Base-by-base conservation (phyloP, 208 protist species). In the Trypanosoma avium region DNA sequence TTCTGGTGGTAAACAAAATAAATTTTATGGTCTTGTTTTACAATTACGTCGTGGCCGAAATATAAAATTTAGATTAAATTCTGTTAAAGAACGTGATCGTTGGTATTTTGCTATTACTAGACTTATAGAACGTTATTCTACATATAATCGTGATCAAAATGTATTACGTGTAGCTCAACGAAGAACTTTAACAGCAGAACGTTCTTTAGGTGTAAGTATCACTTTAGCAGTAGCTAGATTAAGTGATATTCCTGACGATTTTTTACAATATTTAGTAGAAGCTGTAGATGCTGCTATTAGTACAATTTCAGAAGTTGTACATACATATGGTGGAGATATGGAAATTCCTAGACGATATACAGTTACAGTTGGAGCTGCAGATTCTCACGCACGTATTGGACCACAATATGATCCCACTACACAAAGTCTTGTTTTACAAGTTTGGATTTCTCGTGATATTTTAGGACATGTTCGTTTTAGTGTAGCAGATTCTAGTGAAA, bases 261-360 rank as follows among this genome's bases (percentile, higher is more conserved):
- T 95, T 50, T 61, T 92, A 22, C 83, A 91, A 69, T 92, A 93
- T 69, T 71, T 88, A 9, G 70, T 82, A 6, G 90, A 95, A 73
- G 90, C 90, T 1, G 80, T 95, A 19, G 82, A 92, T 58, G 64
- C 71, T 15, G 81, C 75, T 22, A 72, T 92, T 42, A 73, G 67
- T 8, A 89, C 61, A n/a, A 81, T 91, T 17, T 73, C 77, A 6
- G 61, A 62, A 46, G 73, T 90, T 26, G 75, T 84, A 22, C 74
- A 73, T 17, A 67, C 56, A 27, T 83, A 84, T 55, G 59, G 59
- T 24, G 71, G 65, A n/a, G 76, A 88, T 29, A 54, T 58, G 36
- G 70, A 75, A 21, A 61, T 82, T 32, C 82, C 82, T 9, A 52
- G 66, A 45, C 77, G 77, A 53, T 91, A 83, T 70, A 83, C 75